A percentile compares a stretch with the other conserved stretches of the same genome.
Evolutionary conservation across 2,329 filamentous ascomycete species (phyloP).

Genomic region (Alternaria dauci): DNA sequence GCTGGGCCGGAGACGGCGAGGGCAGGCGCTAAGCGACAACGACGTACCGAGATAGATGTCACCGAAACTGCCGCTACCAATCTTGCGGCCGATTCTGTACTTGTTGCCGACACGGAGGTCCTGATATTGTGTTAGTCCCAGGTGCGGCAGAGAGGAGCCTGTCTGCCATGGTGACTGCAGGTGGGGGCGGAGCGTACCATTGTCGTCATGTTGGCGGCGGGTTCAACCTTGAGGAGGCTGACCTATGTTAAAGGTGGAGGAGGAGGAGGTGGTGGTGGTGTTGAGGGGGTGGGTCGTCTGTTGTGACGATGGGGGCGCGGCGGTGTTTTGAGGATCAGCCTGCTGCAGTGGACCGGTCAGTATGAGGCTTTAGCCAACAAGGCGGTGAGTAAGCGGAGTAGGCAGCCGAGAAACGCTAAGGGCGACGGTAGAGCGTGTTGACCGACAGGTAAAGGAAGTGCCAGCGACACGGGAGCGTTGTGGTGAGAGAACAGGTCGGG

Average conservation of each 20-base stretch:
- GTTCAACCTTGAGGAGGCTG: slow-evolving; percentile 48
- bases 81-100: slow-evolving; percentile 99
- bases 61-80: slow-evolving; percentile 96
- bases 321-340: slow-evolving; percentile 48
- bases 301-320: slow-evolving; percentile 28
- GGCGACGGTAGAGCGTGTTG: slow-evolving; percentile 28
- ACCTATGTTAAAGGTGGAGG: slow-evolving; percentile 31
- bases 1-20: slow-evolving; percentile 10
- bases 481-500: slow-evolving; percentile 25
- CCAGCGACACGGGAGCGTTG: slow-evolving; percentile 15
- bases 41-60: slow-evolving; percentile 88
- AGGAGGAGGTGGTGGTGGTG: slow-evolving; percentile 20
- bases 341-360: slow-evolving; percentile 52
- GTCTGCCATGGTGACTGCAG: slow-evolving; percentile 33
- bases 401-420: slow-evolving; percentile 36
- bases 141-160: slow-evolving; percentile 22
- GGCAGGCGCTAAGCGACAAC: slow-evolving; percentile 1
- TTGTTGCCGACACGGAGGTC: slow-evolving; percentile 99
- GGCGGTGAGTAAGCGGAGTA: slow-evolving; percentile 53
- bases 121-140: slow-evolving; percentile 60
- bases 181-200: slow-evolving; percentile 62
- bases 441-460: slow-evolving; percentile 26
- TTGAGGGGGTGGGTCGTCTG: slow-evolving; percentile 27
- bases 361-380: slow-evolving; percentile 52
- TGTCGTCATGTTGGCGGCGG: slow-evolving; percentile 64